phyloP scores from a whole-genome alignment of 352 stramenopile species.

The Phytophthora hybrid region DNA sequence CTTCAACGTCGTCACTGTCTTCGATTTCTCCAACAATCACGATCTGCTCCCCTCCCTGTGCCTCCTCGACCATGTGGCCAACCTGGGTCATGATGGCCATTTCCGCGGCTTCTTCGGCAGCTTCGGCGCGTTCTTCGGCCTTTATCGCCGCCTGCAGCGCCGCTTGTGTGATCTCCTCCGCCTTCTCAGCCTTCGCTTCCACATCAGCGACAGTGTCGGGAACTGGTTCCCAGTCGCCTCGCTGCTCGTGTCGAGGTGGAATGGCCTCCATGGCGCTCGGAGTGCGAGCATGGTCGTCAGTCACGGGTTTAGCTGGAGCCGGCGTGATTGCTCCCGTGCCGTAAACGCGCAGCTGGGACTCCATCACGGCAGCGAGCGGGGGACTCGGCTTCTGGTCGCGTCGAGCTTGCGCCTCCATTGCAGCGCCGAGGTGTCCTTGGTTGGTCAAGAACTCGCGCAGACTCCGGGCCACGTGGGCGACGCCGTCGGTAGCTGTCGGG shows the following conservation, averaged over 20 bases:
- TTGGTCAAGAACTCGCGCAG: constrained; percentile 10
- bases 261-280: constrained; percentile 8
- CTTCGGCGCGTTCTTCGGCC: constrained; percentile 5
- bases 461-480: constrained; percentile 10
- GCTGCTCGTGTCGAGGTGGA: background rate
- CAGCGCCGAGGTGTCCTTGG: background rate
- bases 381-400: background rate
- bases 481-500: no score
- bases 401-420: constrained; percentile 10
- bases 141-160: background rate
- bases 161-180: constrained; percentile 5
- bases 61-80: background rate
- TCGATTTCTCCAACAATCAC: background rate
- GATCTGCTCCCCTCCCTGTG: background rate
- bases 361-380: background rate
- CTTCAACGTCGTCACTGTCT: no score
- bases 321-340: background rate
- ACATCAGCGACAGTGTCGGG: background rate
- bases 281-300: background rate
- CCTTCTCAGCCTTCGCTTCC: constrained; percentile 15
- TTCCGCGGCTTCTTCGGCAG: constrained; percentile 8
- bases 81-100: constrained; percentile 3
- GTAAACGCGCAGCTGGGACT: background rate
- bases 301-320: background rate
- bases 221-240: background rate